Base-by-base conservation (phyloP, 306 rosid genomes). In the Ormosia emarginata region DNA sequence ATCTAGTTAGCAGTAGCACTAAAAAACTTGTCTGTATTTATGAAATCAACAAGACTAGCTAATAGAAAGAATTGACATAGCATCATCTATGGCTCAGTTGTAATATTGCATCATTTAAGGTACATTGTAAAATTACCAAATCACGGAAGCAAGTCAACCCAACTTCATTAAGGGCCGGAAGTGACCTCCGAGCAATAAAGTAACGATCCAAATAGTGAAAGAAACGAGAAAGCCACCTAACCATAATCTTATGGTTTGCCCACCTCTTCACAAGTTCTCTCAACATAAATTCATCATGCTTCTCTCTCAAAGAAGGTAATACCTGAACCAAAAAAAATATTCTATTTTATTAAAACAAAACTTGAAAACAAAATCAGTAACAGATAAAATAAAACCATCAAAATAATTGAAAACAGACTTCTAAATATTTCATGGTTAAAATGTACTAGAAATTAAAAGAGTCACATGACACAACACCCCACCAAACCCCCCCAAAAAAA, bases 211-310 rank as follows among this genome's bases (percentile, higher is more conserved):
- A 84, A 65, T 91, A 91, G 78, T 87, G 85, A 64, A 91, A 91
- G 81, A 91, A 89, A 29, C 91, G 93, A 49, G 95, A 91, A 62
- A 87, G 83, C 95, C 96, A 90, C 81, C 93, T 88, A 65, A 86
- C 92, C 92, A 91, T 89, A 29, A 91, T 74, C 82, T 89, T 91
- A 83, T 91, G 92, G 83, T 89, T 92, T 32, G 88, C 79, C 98
- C 98, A 92, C 83, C 98, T 88, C 79, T 79, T 88, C 33, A 89
- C 94, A 67, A 94, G 92, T 78, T 94, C 98, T 58, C 88, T 88
- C 85, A 94, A 75, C 95, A 94, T 88, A 81, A 88, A 90, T 50
- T 92, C 97, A 74, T 88, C 95, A 7, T 89, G 98, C 82, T 92
- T 94, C 85, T 92, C 98, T 84, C 86, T 84, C 82, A 94, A 77